A percentile compares a stretch with the other conserved stretches of the same genome.
These are phyloP conservation scores for Manihot esculenta DNA, from an alignment of 441 rosid genomes.

Conservation along the genomic window DNA sequence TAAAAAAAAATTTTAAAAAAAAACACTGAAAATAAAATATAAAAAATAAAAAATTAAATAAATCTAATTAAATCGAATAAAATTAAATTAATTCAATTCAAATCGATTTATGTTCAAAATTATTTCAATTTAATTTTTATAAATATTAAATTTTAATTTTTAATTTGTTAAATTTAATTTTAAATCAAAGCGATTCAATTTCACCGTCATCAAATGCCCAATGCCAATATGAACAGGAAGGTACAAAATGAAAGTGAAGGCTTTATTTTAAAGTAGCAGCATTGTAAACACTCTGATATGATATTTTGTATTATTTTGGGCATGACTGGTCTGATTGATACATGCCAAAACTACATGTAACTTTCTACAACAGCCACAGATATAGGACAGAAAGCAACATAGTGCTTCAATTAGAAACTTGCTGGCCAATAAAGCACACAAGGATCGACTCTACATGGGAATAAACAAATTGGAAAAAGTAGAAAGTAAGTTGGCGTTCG, in stretches of 20 bases:
- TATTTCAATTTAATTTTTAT: too few species aligned
- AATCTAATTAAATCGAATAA: too few species aligned
- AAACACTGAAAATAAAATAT: too few species aligned
- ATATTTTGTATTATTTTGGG: not conserved
- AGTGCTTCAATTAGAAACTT: not conserved
- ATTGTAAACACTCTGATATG: not conserved
- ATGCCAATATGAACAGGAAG: too few species aligned
- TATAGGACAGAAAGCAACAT: not conserved
- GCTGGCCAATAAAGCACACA: not conserved
- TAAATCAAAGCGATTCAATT: too few species aligned
- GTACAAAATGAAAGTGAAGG: not conserved
- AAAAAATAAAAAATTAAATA: too few species aligned
- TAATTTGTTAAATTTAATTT: too few species aligned
- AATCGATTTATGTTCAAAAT: too few species aligned
- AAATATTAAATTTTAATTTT: too few species aligned
- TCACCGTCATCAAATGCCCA: too few species aligned
- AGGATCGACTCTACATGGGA: not conserved
- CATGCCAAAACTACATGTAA: not conserved
- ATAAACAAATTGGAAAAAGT: constrained; percentile 10
- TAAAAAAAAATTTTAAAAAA: too few species aligned
- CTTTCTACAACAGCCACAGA: not conserved
- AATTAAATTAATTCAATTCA: too few species aligned
- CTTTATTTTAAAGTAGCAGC: not conserved
- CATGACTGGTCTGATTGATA: not conserved
- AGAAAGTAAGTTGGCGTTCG: not conserved